These are phyloP conservation scores for Salix exigua DNA, from an alignment of 345 rosid species.

Conservation along the genomic window DNA sequence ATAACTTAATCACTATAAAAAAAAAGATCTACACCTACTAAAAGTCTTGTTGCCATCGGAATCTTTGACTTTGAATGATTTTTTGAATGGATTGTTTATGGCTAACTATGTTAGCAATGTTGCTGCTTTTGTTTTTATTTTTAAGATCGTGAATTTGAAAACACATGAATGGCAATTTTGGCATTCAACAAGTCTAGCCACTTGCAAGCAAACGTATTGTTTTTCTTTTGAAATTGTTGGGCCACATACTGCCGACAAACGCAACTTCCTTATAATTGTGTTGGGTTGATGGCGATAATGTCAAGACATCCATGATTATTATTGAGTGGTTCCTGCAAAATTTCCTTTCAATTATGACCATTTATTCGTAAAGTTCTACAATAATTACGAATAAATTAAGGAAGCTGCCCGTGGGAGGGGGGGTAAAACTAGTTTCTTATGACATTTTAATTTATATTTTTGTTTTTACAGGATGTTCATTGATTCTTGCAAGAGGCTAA, in stretches of 20 bases:
- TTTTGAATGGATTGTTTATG: not conserved
- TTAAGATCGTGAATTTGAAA: not conserved
- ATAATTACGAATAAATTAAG: not conserved
- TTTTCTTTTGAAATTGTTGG: not conserved
- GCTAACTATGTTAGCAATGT: too few species aligned
- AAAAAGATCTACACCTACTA: too few species aligned
- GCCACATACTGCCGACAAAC: not conserved
- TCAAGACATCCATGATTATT: not conserved
- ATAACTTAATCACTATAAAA: too few species aligned
- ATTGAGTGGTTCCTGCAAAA: not conserved
- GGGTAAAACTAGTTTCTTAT: not conserved
- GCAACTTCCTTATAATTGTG: not conserved
- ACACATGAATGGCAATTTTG: not conserved
- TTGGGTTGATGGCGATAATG: not conserved
- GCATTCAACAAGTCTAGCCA: not conserved
- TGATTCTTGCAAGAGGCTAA: slow-evolving; percentile 65
- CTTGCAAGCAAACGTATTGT: not conserved
- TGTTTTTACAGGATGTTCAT: slow-evolving; percentile 53
- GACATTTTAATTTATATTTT: not conserved
- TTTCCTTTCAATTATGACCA: not conserved
- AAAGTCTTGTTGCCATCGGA: too few species aligned
- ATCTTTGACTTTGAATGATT: not conserved
- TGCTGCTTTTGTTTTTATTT: not conserved
- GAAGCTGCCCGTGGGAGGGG: not conserved
- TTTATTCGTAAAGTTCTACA: not conserved